A percentile compares a stretch with the other conserved stretches of the same genome.
Conservation (phyloP, 2,329 filamentous ascomycete species). For the Ceratocystis ficicola region DNA sequence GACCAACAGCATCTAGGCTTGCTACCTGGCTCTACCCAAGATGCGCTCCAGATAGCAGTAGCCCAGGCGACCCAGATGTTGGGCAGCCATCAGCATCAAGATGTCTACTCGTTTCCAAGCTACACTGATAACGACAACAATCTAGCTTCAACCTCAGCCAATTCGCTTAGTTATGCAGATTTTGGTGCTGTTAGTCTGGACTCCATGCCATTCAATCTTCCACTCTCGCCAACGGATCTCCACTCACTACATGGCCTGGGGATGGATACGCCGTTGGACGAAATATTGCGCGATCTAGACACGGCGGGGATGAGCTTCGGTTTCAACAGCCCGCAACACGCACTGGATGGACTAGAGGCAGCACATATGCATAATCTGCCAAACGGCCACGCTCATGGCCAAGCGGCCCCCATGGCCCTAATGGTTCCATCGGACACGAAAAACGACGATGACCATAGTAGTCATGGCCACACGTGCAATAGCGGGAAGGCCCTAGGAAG, state of each 20-base stretch:
- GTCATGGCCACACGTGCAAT: neutral
- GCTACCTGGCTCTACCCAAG: neutral
- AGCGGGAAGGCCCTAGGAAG: too few species aligned
- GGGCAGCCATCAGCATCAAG: neutral
- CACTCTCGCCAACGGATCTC: neutral
- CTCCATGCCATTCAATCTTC: neutral
- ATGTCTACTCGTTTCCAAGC: neutral
- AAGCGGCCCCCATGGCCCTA: conserved; percentile 1
- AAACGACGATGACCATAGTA: neutral
- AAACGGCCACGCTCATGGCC: neutral
- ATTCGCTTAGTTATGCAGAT: neutral
- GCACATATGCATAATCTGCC: neutral
- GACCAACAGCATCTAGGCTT: neutral
- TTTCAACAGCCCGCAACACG: neutral
- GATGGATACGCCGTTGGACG: neutral
- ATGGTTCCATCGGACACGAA: neutral
- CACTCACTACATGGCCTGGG: neutral
- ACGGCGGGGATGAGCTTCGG: neutral
- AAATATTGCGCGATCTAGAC: neutral
- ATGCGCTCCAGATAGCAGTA: neutral
- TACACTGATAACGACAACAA: neutral
- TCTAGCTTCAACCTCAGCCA: neutral
- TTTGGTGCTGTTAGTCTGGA: neutral
- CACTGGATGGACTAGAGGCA: neutral
- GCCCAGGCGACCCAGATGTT: neutral